These are phyloP conservation scores for Nakazawaea ambrosiae DNA, from an alignment of 805 yeast genomes.

Conservation along the genomic window DNA sequence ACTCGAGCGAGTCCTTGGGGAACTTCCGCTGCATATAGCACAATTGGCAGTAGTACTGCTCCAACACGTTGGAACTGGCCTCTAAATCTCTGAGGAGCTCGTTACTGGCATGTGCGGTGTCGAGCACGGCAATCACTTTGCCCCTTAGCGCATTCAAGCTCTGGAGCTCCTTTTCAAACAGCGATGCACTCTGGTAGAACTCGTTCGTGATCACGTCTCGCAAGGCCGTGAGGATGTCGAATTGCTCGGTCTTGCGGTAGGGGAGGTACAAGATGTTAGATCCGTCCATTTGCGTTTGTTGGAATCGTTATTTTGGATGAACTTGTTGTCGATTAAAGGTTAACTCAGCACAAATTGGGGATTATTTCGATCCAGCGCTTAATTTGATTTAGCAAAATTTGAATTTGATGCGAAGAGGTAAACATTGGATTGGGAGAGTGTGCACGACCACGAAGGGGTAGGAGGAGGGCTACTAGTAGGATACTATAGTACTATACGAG, in stretches of 20 bases:
- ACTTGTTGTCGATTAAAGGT: too few species aligned
- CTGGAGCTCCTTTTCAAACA: conserved; percentile 24
- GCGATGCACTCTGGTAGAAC: conserved; percentile 27
- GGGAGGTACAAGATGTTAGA: conserved; percentile 10
- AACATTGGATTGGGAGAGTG: background rate
- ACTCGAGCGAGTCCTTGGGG: conserved; percentile 52
- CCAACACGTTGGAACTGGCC: too few species aligned
- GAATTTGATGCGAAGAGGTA: too few species aligned
- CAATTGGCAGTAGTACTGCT: conserved; percentile 42
- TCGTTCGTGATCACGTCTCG: conserved; percentile 20
- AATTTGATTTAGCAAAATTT: too few species aligned
- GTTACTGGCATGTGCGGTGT: conserved; percentile 10
- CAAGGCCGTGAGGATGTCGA: conserved; percentile 2
- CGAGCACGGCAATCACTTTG: conserved; percentile 27
- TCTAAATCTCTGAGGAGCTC: background rate
- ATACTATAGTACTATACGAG: too few species aligned
- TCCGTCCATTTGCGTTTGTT: conserved; percentile 9
- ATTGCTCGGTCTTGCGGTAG: conserved; percentile 10
- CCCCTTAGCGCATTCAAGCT: conserved; percentile 38
- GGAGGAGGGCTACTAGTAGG: too few species aligned
- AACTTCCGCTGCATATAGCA: conserved; percentile 44
- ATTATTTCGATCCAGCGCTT: too few species aligned
- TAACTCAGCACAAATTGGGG: too few species aligned
- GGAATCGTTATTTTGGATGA: background rate
- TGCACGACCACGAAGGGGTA: background rate